Base-by-base conservation (phyloP, 2,329 filamentous ascomycete species). In the Botrytis tulipae region DNA sequence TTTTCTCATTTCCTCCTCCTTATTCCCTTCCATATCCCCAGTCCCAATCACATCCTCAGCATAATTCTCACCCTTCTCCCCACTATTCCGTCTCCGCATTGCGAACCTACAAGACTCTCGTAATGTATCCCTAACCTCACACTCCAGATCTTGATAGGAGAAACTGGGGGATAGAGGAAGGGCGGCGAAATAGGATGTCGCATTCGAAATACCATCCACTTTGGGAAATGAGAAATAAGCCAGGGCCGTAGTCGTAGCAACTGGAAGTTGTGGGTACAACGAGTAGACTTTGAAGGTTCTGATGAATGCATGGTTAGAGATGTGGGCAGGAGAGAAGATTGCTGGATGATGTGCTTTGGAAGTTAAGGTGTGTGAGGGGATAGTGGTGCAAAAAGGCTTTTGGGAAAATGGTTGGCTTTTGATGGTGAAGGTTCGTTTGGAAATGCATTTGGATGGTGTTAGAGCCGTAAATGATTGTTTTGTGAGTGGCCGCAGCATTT, bases 311-410 rank as follows among this genome's bases (percentile, higher is more conserved):
- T 54, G 51, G 16, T 54, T 29, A 9, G 51, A 2, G 25, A 18
- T 29, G 0, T 16, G n/a, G 0, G n/a, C 3, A 16, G 51, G n/a
- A 7, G 0, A 54, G 51, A 54, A 29, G 6, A 29, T 14, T 16
- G 12, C 6, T 5, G n/a, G 51, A 29, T 16, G 14, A 18, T 7
- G 6, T 18, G 1, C 0, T 29, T 54, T 54, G 14, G 1, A 4
- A 18, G 12, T 18, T 7, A 29, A 29, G 14, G 12, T 29, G 51
- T 5, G n/a, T n/a, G 51, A 54, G 25, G n/a, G 0, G 0, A 9
- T 29, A 16, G 5, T 29, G 51, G n/a, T 18, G 14, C 0, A 1
- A 18, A 4, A 8, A 1, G 2, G 51, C 1, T 5, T 18, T 1
- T 29, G n/a, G 0, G n/a, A 3, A 8, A 0, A 29, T 29, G n/a